phyloP scores from a whole-genome alignment of 306 rosid genomes.

The Acmispon strigosus region DNA sequence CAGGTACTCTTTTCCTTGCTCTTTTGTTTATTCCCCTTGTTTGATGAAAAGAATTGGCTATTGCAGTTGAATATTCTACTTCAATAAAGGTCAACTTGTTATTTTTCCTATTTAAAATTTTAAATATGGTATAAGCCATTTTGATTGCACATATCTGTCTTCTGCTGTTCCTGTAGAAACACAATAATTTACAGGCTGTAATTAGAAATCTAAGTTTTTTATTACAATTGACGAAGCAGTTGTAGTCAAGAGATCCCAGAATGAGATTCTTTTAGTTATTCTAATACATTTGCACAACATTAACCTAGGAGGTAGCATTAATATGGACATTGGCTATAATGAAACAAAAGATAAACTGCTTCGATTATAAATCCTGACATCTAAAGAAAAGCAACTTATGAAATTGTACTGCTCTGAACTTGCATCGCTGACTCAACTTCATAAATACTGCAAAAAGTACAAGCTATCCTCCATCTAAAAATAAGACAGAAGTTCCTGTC shows the following conservation, averaged over 20 bases:
- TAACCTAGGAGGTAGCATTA: background rate
- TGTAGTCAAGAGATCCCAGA: background rate
- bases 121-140: background rate
- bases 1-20: background rate
- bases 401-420: background rate
- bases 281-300: background rate
- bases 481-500: slow-evolving; percentile 8
- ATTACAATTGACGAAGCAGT: background rate
- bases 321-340: background rate
- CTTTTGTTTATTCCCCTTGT: background rate
- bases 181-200: background rate
- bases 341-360: background rate
- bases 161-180: background rate
- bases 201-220: background rate
- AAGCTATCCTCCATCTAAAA: background rate
- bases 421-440: background rate
- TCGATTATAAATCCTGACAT: background rate
- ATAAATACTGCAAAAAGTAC: slow-evolving; percentile 1
- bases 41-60: background rate
- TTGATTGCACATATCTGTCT: background rate
- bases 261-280: background rate
- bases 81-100: background rate
- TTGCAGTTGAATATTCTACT: background rate
- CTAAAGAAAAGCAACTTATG: background rate
- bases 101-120: background rate